phyloP scores from a whole-genome alignment of 2,329 filamentous ascomycete genomes.

The Coleophoma crateriformis region DNA sequence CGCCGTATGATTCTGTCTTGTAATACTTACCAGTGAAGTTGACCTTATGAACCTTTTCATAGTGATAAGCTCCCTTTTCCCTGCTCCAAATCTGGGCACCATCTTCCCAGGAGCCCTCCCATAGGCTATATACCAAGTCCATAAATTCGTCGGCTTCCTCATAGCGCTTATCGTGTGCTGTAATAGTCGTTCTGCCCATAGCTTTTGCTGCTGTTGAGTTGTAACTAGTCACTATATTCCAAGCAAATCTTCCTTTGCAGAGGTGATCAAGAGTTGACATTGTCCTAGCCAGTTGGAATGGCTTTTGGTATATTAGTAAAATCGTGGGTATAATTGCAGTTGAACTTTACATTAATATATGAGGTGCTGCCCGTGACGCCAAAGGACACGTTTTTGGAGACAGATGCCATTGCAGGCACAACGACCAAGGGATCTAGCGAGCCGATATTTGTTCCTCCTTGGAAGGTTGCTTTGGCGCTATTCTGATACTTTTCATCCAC shows the following conservation, averaged over 20 bases:
- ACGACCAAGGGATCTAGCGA: slow-evolving; percentile 45
- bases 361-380: slow-evolving; percentile 61
- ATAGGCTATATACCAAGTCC: slow-evolving; percentile 45
- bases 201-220: slow-evolving; percentile 57
- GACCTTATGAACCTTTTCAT: slow-evolving; percentile 52
- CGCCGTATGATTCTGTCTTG: slow-evolving; percentile 54
- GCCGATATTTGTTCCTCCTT: background rate
- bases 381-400: slow-evolving; percentile 56
- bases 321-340: background rate
- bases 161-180: slow-evolving; percentile 60
- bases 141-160: slow-evolving; percentile 56
- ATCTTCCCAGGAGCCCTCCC: slow-evolving; percentile 62
- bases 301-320: slow-evolving; percentile 26
- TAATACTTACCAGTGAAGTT: slow-evolving; percentile 59
- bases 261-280: slow-evolving; percentile 61
- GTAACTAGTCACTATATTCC: slow-evolving; percentile 62
- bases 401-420: slow-evolving; percentile 61
- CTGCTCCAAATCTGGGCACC: slow-evolving; percentile 58
- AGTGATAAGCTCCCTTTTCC: slow-evolving; percentile 51
- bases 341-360: slow-evolving; percentile 35
- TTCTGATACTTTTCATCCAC: no score
- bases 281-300: slow-evolving; percentile 57
- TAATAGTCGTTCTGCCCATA: slow-evolving; percentile 48
- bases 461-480: background rate
- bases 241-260: slow-evolving; percentile 51